Evolutionary conservation across 2,329 filamentous ascomycete genomes (phyloP).

Genomic region (Fusarium marasasianum): DNA sequence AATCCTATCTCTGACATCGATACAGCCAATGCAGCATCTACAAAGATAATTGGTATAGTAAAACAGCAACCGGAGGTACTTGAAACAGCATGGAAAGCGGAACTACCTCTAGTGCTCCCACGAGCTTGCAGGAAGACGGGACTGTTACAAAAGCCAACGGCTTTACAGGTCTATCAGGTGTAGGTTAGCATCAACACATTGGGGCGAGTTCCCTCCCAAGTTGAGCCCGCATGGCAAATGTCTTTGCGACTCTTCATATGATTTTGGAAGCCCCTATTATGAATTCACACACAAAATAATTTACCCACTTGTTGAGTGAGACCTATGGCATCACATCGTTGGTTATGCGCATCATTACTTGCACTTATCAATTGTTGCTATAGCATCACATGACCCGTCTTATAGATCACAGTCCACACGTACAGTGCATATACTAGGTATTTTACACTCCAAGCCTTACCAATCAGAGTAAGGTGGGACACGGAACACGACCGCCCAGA

Average conservation of each 20-base stretch:
- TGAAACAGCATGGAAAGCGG: background rate
- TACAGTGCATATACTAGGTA: constrained; percentile 20
- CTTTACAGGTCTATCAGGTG: background rate
- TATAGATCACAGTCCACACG: constrained; percentile 32
- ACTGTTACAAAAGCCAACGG: background rate
- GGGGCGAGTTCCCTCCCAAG: background rate
- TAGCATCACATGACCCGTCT: constrained; percentile 35
- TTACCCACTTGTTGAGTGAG: no score
- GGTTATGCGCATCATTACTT: background rate
- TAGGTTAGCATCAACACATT: background rate
- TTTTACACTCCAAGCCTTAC: constrained; percentile 26
- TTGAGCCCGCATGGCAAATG: background rate
- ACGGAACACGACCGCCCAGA: constrained; percentile 39
- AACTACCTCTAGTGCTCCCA: background rate
- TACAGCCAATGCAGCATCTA: background rate
- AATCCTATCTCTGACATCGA: background rate
- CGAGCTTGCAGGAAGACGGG: background rate
- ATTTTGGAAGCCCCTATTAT: background rate
- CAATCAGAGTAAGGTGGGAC: constrained; percentile 41
- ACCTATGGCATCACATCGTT: background rate
- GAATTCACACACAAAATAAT: background rate
- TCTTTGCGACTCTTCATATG: background rate
- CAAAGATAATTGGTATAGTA: background rate
- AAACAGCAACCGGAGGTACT: no score
- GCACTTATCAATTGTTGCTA: background rate